Base-by-base conservation (phyloP, 805 yeast species). In the Monosporozyma yasuniensis region DNA sequence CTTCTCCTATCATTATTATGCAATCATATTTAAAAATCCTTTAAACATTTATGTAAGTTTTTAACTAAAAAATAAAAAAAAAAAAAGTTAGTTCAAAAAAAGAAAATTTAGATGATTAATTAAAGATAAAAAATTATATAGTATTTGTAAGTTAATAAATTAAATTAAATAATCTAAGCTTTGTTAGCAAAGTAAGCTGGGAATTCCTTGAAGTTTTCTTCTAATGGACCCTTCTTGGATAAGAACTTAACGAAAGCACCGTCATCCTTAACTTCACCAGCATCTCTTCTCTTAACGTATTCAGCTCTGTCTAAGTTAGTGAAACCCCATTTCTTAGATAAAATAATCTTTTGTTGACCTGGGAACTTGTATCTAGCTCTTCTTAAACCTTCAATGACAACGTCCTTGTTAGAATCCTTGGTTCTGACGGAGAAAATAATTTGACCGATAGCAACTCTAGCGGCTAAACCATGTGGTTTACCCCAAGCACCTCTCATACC, bases 401-500 rank as follows among this genome's bases (percentile, higher is more conserved):
- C 95, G 55, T 79, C 96, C 83, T 91, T 89, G 96, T 89, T 90
- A 71, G 83, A 76, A 78, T 93, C 99, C 83, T 85, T 91, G 77
- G 97, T 87, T 83, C 99, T 91, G 75, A 88, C 88, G 63, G 98
- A 91, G 80, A 93, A 83, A 74, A 93, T 83, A 74, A 93, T 84
- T 81, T 93, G 99, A 72, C 99, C 99, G 77, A 93, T 93, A 79
- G 79, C 79, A 74, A 93, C 98, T 78, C 99, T 89, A 70, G 99
- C 99, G 69, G 98, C 99, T 71, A 89, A 81, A 83, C 99, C 99
- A 70, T 90, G 96, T 71, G 99, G 99, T 83, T 93, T 93, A 89
- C 99, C 99, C 98, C 98, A 93, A 74, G 99, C 99, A 83, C 95
- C 95, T 88, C 99, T 91, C 99, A 93, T 93, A 90, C 99, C 99